A percentile compares a stretch with the other conserved stretches of the same genome.
Conservation (phyloP, 305 asterid species). For the Euphrasia arctica region DNA sequence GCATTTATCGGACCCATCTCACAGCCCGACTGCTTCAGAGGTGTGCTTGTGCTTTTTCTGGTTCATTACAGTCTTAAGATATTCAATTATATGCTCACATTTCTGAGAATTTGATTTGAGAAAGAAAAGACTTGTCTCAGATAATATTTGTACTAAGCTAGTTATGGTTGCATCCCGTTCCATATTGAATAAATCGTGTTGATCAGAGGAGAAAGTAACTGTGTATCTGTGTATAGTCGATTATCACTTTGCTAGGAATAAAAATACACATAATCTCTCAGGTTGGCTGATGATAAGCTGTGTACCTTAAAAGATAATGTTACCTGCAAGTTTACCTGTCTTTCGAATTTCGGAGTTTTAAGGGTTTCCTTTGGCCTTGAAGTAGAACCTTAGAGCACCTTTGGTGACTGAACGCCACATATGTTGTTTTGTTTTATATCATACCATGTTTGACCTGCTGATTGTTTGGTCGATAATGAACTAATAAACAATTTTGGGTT, state of each 20-base stretch:
- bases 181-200: not conserved
- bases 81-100: not conserved
- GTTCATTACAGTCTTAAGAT: not conserved
- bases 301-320: not conserved
- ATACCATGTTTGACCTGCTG: not conserved
- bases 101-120: too few relatives aligned
- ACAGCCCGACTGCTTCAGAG: constrained; percentile 74
- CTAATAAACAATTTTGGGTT: constrained; percentile 15
- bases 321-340: not conserved
- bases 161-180: not conserved
- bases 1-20: constrained; percentile 88
- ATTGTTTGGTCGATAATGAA: not conserved
- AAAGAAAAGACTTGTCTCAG: too few relatives aligned
- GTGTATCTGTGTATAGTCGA: not conserved
- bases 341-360: not conserved
- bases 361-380: not conserved
- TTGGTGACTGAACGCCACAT: not conserved
- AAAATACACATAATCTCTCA: too few relatives aligned
- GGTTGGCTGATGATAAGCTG: too few relatives aligned
- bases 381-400: not conserved
- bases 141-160: not conserved
- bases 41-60: constrained; percentile 29
- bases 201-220: not conserved
- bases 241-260: too few relatives aligned
- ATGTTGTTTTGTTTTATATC: not conserved